Evolutionary conservation across 2,329 filamentous ascomycete genomes (phyloP).

Genomic region (Calonectria pseudoreteaudii): DNA sequence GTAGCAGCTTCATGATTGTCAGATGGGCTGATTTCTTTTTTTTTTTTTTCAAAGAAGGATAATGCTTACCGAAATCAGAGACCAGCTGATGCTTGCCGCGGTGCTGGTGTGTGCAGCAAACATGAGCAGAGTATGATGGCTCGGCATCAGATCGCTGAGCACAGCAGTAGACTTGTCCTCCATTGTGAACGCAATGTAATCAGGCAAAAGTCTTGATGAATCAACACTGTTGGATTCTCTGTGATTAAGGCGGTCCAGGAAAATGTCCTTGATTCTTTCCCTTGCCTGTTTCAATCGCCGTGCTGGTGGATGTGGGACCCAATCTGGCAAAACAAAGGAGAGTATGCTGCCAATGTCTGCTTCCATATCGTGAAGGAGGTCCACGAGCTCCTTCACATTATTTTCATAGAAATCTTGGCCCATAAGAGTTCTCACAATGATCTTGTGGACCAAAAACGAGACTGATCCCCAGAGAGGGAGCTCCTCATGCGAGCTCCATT

Average conservation of each 20-base stretch:
- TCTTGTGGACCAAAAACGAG: slow-evolving; percentile 21
- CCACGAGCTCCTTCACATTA: slow-evolving; percentile 12
- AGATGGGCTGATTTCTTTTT: not conserved
- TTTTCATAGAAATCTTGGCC: slow-evolving; percentile 22
- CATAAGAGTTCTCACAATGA: slow-evolving; percentile 21
- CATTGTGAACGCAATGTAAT: slow-evolving; percentile 23
- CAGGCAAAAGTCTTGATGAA: not conserved
- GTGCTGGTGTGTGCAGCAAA: slow-evolving; percentile 24
- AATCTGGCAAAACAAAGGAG: slow-evolving; percentile 19
- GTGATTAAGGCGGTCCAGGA: slow-evolving; percentile 11
- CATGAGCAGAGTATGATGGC: slow-evolving; percentile 23
- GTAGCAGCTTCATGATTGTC: slow-evolving; percentile 1
- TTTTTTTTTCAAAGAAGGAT: not conserved
- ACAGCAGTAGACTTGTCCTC: slow-evolving; percentile 18
- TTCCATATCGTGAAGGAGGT: slow-evolving; percentile 20
- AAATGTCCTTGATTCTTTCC: slow-evolving; percentile 12
- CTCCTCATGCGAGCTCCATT: slow-evolving; percentile 9
- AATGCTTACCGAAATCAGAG: slow-evolving; percentile 14
- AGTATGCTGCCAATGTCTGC: slow-evolving; percentile 20
- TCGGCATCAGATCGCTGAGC: slow-evolving; percentile 21
- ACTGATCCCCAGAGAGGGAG: slow-evolving; percentile 11
- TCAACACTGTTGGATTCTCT: not conserved
- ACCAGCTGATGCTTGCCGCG: slow-evolving; percentile 21
- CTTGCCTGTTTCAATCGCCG: slow-evolving; percentile 15
- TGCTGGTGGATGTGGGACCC: slow-evolving; percentile 20